Evolutionary conservation across 345 rosid species (phyloP).

Genomic region (Brassica carinata): DNA sequence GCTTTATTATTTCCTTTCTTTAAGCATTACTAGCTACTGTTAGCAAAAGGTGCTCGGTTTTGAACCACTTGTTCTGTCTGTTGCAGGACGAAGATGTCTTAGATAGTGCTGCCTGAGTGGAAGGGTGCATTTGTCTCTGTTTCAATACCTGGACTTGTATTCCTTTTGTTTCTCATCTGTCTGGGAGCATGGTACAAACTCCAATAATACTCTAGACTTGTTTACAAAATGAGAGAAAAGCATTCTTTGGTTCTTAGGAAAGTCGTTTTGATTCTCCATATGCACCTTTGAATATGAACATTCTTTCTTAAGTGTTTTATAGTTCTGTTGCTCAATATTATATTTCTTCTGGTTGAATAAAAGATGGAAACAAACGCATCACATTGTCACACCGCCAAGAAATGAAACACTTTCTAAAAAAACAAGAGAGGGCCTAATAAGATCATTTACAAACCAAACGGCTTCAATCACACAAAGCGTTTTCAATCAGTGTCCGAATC

Average conservation of each 20-base stretch:
- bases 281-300: background rate
- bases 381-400: background rate
- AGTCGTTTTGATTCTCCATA: background rate
- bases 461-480: background rate
- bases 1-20: background rate
- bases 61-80: background rate
- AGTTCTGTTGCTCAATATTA: background rate
- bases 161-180: background rate
- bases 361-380: background rate
- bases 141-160: background rate
- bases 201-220: background rate
- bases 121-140: background rate
- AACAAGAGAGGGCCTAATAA: conserved; percentile 18
- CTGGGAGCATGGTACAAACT: background rate
- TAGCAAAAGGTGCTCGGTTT: background rate
- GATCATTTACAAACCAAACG: conserved; percentile 31
- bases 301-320: background rate
- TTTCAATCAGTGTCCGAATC: conserved; percentile 58
- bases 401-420: background rate
- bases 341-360: background rate
- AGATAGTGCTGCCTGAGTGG: too few species aligned
- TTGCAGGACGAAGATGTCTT: too few species aligned
- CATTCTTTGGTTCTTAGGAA: conserved; percentile 20
- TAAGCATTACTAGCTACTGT: background rate
- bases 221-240: background rate